Conservation (phyloP, 176 grass and related monocot species). For the Avena insularis region DNA sequence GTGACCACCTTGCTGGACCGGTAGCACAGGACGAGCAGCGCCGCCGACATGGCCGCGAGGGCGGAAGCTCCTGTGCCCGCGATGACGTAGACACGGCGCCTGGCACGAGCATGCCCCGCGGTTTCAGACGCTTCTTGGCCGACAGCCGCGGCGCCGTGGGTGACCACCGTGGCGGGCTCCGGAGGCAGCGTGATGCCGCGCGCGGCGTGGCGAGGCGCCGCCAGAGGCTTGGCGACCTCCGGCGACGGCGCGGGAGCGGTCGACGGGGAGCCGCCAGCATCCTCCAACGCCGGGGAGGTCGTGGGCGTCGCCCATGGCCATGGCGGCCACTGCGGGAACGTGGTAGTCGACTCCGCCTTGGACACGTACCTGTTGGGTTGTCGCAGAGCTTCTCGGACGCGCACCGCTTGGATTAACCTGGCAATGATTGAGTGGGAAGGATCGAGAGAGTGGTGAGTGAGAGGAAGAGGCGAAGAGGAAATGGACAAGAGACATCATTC, state of each 20-base stretch:
- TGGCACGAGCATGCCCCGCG: background rate
- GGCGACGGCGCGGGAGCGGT: slow-evolving; percentile 30
- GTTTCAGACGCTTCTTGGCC: background rate
- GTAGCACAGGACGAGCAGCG: slow-evolving; percentile 50
- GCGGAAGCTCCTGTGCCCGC: slow-evolving; percentile 51
- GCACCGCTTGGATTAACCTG: slow-evolving; percentile 22
- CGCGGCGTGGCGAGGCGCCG: background rate
- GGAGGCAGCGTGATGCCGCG: slow-evolving; percentile 38
- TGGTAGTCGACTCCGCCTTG: background rate
- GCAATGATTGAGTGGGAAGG: slow-evolving; percentile 30
- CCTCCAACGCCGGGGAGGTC: slow-evolving; percentile 7
- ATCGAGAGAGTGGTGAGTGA: background rate
- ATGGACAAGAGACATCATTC: background rate
- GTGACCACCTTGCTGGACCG: slow-evolving; percentile 62
- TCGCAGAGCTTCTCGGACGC: slow-evolving; percentile 16
- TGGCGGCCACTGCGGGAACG: slow-evolving; percentile 28
- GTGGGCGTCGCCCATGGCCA: slow-evolving; percentile 41
- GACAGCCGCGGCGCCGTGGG: background rate
- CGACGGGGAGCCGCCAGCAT: background rate
- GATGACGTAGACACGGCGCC: slow-evolving; percentile 42
- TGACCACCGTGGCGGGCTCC: background rate
- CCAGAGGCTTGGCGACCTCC: background rate
- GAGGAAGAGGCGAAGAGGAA: slow-evolving; percentile 15
- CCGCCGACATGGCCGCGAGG: slow-evolving; percentile 30
- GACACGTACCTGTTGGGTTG: slow-evolving; percentile 34